Base-by-base conservation (phyloP, 2,329 filamentous ascomycete genomes). In the Pseudopyrenochaeta lycopersici region DNA sequence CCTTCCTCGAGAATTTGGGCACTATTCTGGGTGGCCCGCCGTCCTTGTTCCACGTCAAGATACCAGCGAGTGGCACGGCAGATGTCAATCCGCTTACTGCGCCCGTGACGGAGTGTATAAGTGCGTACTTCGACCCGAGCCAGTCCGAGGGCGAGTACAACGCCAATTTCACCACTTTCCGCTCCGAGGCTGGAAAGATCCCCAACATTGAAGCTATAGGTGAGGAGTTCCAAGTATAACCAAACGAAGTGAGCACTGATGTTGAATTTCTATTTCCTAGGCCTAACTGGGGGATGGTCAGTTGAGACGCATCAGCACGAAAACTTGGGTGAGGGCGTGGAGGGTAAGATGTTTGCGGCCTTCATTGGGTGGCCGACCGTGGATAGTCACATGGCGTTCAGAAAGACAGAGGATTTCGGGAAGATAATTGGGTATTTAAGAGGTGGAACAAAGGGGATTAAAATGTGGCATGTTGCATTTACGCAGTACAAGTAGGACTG, bases 351-450 rank as follows among this genome's bases (percentile, higher is more conserved):
- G 49, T 77, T 78, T 60, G 61, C 80, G 3, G 52, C 77, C n/a
- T 73, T 76, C 15, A 71, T 84, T 48, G 84, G 83, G 4, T 86
- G 84, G 84, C 70, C 78, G 45, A 81, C 74, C 60, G 73, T 81
- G 17, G 79, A 83, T 31, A 74, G 72, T 42, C 84, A 86, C 67
- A 71, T 78, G 75, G 68, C 68, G 43, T 82, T 77, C 29, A 72
- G 77, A 48, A 71, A 81, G 58, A 79, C 78, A 23, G 70, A 77
- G 56, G 73, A 68, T 21, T 85, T 85, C 64, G 67, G 63, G 30
- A 67, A 74, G 18, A 70, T 75, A 14, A 77, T 82, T 52, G 51
- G 53, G 43, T 66, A 75, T 27, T 53, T 85, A 58, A 76, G 78
- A 53, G 74, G 77, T 46, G 78, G 73, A 44, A 63, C 75, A 18